These are phyloP conservation scores for Verticillium dahliae DNA, from an alignment of 2,329 filamentous ascomycete species.

Conservation along the genomic window DNA sequence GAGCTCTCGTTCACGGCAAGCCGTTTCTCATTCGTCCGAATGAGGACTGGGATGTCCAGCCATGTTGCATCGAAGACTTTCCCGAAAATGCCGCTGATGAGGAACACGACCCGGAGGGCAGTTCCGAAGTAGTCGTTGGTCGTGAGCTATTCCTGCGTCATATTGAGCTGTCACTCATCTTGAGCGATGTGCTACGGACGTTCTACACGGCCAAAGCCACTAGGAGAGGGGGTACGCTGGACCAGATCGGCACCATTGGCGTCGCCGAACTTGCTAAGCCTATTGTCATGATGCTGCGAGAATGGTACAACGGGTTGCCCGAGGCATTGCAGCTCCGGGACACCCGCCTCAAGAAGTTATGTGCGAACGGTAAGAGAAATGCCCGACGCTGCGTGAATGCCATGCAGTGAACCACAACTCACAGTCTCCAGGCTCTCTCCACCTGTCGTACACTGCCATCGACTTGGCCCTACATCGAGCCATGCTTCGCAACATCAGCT, in stretches of 20 bases:
- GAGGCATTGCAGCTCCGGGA: conserved; percentile 36
- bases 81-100: conserved; percentile 28
- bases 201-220: conserved; percentile 35
- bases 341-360: conserved; percentile 31
- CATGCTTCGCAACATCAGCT: conserved; percentile 36
- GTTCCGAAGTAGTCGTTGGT: conserved; percentile 36
- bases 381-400: background rate
- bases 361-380: conserved; percentile 19
- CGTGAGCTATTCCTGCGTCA: conserved; percentile 43
- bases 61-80: conserved; percentile 27
- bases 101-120: conserved; percentile 27
- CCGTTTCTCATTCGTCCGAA: conserved; percentile 44
- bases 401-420: conserved; percentile 7
- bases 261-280: conserved; percentile 26
- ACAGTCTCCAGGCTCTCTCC: conserved; percentile 30
- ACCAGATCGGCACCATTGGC: conserved; percentile 23
- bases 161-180: conserved; percentile 41
- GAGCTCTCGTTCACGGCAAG: conserved; percentile 48
- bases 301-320: conserved; percentile 41
- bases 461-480: conserved; percentile 45
- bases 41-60: conserved; percentile 47
- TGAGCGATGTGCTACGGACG: conserved; percentile 41
- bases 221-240: conserved; percentile 19
- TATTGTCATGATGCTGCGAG: conserved; percentile 22
- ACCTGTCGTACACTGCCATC: conserved; percentile 43